These are phyloP conservation scores for Hortaea werneckii DNA, from an alignment of 2,329 filamentous ascomycete genomes.

Conservation along the genomic window DNA sequence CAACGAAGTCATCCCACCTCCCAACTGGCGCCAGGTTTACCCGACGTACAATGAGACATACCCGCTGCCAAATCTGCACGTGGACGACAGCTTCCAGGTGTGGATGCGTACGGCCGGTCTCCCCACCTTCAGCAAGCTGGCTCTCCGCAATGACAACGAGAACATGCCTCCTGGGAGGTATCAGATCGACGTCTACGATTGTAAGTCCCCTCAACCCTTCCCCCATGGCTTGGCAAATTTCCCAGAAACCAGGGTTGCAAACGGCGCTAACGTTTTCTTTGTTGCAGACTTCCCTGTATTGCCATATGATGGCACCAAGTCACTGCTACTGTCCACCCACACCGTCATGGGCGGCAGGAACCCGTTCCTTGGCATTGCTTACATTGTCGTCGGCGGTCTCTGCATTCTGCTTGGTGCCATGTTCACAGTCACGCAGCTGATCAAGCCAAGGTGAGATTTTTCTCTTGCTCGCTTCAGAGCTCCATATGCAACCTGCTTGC, in stretches of 20 bases:
- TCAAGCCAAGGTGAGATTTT: constrained; percentile 69
- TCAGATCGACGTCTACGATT: constrained; percentile 62
- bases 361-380: constrained; percentile 90
- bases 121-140: constrained; percentile 89
- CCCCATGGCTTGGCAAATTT: neutral
- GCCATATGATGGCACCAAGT: constrained; percentile 77
- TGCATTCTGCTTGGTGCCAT: constrained; percentile 81
- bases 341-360: constrained; percentile 94
- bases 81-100: constrained; percentile 81
- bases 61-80: constrained; percentile 60
- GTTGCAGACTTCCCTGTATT: constrained; percentile 66
- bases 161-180: constrained; percentile 64
- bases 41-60: constrained; percentile 59
- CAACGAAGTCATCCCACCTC: constrained; percentile 64
- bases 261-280: neutral
- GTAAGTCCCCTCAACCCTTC: constrained; percentile 46
- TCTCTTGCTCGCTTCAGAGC: neutral
- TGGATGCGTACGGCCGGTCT: constrained; percentile 98
- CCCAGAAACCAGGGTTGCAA: constrained; percentile 2
- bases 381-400: constrained; percentile 84
- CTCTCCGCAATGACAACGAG: constrained; percentile 65
- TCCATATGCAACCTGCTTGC: neutral
- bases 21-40: constrained; percentile 70
- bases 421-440: constrained; percentile 82
- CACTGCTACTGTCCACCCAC: constrained; percentile 76